Conservation (phyloP, 345 rosid species). For the Linum tenue region DNA sequence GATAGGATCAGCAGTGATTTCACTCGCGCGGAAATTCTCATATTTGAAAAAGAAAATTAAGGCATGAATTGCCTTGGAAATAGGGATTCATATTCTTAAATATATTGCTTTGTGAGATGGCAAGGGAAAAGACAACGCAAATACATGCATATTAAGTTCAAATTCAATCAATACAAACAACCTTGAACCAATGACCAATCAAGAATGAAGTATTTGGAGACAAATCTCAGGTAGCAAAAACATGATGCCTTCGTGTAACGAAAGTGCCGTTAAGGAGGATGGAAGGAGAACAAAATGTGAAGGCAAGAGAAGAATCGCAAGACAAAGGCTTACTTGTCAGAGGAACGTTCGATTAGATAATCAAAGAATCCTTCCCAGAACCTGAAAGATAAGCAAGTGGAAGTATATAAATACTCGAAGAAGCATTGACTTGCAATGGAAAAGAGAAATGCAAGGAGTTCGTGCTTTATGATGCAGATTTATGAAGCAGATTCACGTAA, state of each 20-base stretch:
- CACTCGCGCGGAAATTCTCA: not conserved
- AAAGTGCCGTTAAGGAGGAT: not conserved
- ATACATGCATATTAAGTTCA: not conserved
- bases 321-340: conserved; percentile 55
- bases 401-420: not conserved
- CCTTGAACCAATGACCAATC: not conserved
- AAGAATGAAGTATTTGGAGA: not conserved
- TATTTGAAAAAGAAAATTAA: not conserved
- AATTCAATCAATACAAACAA: not conserved
- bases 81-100: not conserved
- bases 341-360: conserved; percentile 74
- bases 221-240: not conserved
- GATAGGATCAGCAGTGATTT: not conserved
- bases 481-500: not conserved
- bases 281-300: not conserved
- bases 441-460: not conserved
- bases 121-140: not conserved
- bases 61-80: not conserved
- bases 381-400: conserved; percentile 37
- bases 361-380: conserved; percentile 99
- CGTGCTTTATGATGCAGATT: not conserved
- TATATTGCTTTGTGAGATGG: not conserved
- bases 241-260: not conserved
- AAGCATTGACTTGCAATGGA: not conserved
- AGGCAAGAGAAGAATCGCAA: not conserved